Conservation (phyloP, 2,329 filamentous ascomycete species). For the Trichoderma aggressivum region DNA sequence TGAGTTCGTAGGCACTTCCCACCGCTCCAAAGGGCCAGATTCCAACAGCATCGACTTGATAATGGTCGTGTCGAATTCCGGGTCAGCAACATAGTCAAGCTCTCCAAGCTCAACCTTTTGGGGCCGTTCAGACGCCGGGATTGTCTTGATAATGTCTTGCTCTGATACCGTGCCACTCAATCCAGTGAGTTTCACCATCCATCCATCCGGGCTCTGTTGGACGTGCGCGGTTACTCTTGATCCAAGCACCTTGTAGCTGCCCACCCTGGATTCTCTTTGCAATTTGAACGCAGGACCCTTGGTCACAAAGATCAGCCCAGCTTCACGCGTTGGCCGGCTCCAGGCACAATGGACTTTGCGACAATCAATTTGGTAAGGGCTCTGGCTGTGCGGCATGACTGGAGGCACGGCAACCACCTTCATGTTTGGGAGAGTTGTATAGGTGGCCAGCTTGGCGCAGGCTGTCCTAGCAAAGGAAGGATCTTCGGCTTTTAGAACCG, state of each 20-base stretch:
- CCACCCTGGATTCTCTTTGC: not conserved
- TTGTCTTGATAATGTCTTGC: not conserved
- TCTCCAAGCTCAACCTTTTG: not conserved
- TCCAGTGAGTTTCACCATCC: not conserved
- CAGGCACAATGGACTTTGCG: slow-evolving; percentile 37
- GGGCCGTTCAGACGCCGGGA: not conserved
- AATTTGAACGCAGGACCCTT: not conserved
- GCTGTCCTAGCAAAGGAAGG: not conserved
- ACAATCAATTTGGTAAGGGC: slow-evolving; percentile 32
- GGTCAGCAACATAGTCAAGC: slow-evolving; percentile 19
- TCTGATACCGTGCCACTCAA: not conserved
- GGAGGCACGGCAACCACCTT: not conserved
- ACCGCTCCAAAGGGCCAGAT: slow-evolving; percentile 35
- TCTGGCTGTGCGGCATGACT: slow-evolving; percentile 27
- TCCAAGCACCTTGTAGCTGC: not conserved
- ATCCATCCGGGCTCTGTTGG: not conserved
- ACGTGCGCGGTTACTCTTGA: not conserved
- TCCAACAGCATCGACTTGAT: slow-evolving; percentile 31
- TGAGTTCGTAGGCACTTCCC: slow-evolving; percentile 26
- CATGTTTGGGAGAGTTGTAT: not conserved
- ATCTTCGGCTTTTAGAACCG: not conserved
- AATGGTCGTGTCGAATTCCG: slow-evolving; percentile 21
- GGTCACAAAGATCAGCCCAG: slow-evolving; percentile 30
- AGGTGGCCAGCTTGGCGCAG: not conserved
- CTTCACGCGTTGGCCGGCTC: slow-evolving; percentile 31